Evolutionary conservation across 768 basidiomycete species (phyloP).

Genomic region (Mrakia gelida): DNA sequence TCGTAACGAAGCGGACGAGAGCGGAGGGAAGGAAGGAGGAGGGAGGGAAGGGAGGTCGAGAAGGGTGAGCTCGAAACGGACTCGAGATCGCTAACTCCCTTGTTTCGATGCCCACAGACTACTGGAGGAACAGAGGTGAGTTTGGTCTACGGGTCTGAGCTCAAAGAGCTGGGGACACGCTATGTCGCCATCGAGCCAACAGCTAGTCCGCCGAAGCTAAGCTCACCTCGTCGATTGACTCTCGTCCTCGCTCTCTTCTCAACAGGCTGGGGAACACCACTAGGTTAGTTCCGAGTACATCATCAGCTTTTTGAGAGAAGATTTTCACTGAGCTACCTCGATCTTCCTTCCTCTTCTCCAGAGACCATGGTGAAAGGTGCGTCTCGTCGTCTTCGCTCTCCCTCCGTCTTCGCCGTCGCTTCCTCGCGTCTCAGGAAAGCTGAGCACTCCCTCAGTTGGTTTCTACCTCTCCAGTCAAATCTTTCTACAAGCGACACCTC

Average conservation of each 20-base stretch:
- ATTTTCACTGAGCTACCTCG: not conserved
- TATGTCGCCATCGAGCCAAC: not conserved
- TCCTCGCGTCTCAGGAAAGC: not conserved
- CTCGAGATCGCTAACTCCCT: not conserved
- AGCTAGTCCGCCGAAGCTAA: too few relatives aligned
- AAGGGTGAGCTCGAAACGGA: too few relatives aligned
- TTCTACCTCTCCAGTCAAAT: not conserved
- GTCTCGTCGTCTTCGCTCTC: not conserved
- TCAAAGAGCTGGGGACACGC: not conserved
- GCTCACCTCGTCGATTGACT: not conserved
- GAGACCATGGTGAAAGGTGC: constrained; percentile 7
- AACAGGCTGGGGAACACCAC: constrained; percentile 19
- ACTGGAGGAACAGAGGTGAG: constrained; percentile 28
- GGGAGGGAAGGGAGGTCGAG: not conserved
- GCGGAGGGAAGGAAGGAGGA: not conserved
- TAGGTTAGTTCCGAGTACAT: not conserved
- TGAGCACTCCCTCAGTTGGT: not conserved
- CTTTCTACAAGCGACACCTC: not conserved
- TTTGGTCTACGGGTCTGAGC: not conserved
- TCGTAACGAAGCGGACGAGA: too few relatives aligned
- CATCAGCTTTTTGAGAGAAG: not conserved
- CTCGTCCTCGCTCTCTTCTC: not conserved
- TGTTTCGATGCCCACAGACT: not conserved
- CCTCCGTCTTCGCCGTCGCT: not conserved
- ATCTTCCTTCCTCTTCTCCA: not conserved